Conservation (phyloP, 306 rosid genomes). For the Sphenostylis stenocarpa region DNA sequence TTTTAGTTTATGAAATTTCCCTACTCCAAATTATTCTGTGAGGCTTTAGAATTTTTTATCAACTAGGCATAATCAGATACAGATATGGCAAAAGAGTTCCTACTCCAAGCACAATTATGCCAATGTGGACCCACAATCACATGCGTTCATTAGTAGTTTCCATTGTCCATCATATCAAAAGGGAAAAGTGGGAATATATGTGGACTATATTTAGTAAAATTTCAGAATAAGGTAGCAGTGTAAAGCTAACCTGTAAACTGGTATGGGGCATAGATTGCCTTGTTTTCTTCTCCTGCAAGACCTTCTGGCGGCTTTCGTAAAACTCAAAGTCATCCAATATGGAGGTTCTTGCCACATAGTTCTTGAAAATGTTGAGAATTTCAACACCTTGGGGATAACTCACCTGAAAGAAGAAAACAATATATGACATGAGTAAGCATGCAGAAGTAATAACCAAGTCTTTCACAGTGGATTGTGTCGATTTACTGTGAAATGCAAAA, state of each 20-base stretch:
- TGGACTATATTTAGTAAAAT: slow-evolving; percentile 18
- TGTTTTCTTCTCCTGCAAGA: slow-evolving; percentile 67
- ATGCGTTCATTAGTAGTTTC: slow-evolving; percentile 35
- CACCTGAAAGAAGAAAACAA: slow-evolving; percentile 60
- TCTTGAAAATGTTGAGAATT: slow-evolving; percentile 64
- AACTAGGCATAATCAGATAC: slow-evolving; percentile 28
- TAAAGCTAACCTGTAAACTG: slow-evolving; percentile 45
- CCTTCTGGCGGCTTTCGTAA: slow-evolving; percentile 78
- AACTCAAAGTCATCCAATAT: slow-evolving; percentile 78
- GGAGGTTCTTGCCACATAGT: slow-evolving; percentile 53
- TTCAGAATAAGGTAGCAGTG: slow-evolving; percentile 7
- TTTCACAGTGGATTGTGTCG: background rate
- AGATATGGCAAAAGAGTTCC: slow-evolving; percentile 36
- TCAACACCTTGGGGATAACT: slow-evolving; percentile 59
- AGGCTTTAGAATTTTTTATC: slow-evolving; percentile 36
- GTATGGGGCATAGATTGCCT: slow-evolving; percentile 47
- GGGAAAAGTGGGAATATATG: slow-evolving; percentile 12
- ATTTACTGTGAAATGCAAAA: background rate
- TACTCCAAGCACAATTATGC: slow-evolving; percentile 28
- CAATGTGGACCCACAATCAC: slow-evolving; percentile 38
- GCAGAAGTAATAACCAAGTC: background rate
- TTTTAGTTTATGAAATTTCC: slow-evolving; percentile 16
- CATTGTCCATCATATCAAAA: slow-evolving; percentile 13
- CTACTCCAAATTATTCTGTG: slow-evolving; percentile 32
- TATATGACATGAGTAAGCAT: slow-evolving; percentile 11